Evolutionary conservation across 768 basidiomycete species (phyloP), one percentile per base, ranked within the genome.

Genomic region (Boletellus ananiceps): DNA sequence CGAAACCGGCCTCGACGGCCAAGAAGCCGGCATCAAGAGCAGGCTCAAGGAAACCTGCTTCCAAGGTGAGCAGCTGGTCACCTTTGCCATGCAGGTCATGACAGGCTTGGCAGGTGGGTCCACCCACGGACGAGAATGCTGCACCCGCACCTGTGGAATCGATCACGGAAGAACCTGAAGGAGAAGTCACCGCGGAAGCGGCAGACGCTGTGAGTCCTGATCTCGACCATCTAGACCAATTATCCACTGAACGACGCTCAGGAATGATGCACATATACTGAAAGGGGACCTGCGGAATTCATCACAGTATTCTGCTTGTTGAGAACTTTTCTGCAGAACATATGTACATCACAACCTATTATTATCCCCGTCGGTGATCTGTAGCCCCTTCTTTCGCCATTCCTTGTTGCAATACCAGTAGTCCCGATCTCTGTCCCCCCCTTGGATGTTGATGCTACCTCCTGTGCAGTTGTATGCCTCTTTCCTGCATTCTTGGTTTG

Each of bases 41-140:
- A 25, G 69, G 72, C 27, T 83, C 81, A 13, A 80, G 75, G 74
- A 83, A 83, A 65, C 82, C 83, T 49, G 71, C 68, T n/a, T 83
- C 81, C 41, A 84, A 82, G 79, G 82, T 71, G 19, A 60, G 59
- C 45, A 11, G 4, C 5, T 34, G 35, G 42, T 45, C 51, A 35
- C 35, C 39, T 8, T 42, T 31, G 18, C 39, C 8, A 40, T 32
- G 25, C 32, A 36, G 29, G n/a, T 9, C 14, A n/a, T 54, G 40
- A 55, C 40, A 35, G 23, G 31, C 21, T 37, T 18, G 27, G 15
- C 44, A 70, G 69, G 61, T 60, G 58, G 72, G 68, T 29, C 73
- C 67, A 40, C 62, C 64, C 40, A 61, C 66, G 36, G 61, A 67
- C 34, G 68, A 71, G 44, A 71, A 72, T 50, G 66, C 71, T 14